These are phyloP conservation scores for Neodidymelliopsis sp. DNA, from an alignment of 2,329 filamentous ascomycete species.

Conservation along the genomic window DNA sequence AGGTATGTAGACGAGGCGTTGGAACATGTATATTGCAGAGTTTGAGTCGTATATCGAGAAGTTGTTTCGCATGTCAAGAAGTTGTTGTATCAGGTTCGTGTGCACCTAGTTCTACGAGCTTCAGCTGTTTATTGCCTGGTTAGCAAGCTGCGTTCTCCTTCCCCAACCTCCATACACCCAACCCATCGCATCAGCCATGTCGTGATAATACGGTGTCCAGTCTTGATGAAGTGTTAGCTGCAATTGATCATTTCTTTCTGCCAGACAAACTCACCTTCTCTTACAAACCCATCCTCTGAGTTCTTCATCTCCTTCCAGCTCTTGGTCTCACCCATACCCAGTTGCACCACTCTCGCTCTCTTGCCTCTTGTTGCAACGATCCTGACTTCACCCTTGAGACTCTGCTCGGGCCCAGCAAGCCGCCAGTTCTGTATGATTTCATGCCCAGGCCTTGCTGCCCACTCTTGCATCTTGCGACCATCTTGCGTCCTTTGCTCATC, in stretches of 20 bases:
- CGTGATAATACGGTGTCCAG: constrained; percentile 45
- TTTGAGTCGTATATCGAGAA: no score
- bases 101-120: no score
- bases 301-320: constrained; percentile 44
- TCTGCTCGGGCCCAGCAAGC: constrained; percentile 39
- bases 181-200: constrained; percentile 46
- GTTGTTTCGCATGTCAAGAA: no score
- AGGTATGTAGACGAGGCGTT: no score
- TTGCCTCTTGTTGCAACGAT: constrained; percentile 43
- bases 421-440: constrained; percentile 39
- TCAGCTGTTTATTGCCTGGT: constrained; percentile 24
- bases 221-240: no score
- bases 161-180: constrained; percentile 48
- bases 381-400: constrained; percentile 42
- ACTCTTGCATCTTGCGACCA: constrained; percentile 32
- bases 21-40: no score
- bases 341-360: constrained; percentile 33
- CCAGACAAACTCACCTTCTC: constrained; percentile 34
- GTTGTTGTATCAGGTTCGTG: no score
- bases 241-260: no score
- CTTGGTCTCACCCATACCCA: constrained; percentile 35
- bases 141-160: constrained; percentile 41
- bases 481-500: constrained; percentile 27
- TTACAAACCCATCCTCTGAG: constrained; percentile 32
- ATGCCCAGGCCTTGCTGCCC: constrained; percentile 42